phyloP scores from a whole-genome alignment of 2,329 filamentous ascomycete genomes.

The Penicillium brasilianum region DNA sequence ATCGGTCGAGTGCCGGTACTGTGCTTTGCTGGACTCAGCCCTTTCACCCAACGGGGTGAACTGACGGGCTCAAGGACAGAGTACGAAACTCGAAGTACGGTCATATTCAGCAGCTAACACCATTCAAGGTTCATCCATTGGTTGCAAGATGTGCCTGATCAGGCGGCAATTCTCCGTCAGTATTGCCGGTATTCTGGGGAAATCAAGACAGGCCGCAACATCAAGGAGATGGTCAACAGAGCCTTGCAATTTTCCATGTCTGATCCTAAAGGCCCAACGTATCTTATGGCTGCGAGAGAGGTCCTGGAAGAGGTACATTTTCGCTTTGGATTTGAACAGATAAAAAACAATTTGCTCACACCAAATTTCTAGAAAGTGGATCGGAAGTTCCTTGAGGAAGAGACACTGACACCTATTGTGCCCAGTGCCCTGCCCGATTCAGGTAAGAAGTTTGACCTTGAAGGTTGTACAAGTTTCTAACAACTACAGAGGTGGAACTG shows the following conservation, averaged over 20 bases:
- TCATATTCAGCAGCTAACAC: neutral
- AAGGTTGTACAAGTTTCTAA: neutral
- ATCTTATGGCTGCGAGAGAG: conserved; percentile 77
- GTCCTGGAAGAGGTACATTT: conserved; percentile 78
- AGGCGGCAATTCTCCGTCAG: conserved; percentile 76
- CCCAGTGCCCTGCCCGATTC: conserved; percentile 20
- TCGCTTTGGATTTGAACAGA: no score
- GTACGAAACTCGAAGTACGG: conserved; percentile 49
- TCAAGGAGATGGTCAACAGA: conserved; percentile 85
- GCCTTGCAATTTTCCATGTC: conserved; percentile 78
- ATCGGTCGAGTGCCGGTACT: conserved; percentile 72
- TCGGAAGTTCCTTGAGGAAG: conserved; percentile 18
- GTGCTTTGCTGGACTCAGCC: conserved; percentile 76
- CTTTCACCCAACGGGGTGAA: conserved; percentile 75
- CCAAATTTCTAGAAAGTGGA: conserved; percentile 19
- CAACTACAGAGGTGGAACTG: conserved; percentile 36
- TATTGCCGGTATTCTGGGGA: conserved; percentile 83
- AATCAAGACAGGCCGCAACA: conserved; percentile 79
- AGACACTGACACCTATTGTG: conserved; percentile 16
- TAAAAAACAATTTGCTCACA: neutral
- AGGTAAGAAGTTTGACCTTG: conserved; percentile 4
- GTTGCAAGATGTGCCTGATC: conserved; percentile 80
- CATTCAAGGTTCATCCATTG: conserved; percentile 65
- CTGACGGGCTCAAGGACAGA: conserved; percentile 74
- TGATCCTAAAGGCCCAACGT: conserved; percentile 77